phyloP scores from a whole-genome alignment of 768 basidiomycete genomes.

The Suillus bovinus region DNA sequence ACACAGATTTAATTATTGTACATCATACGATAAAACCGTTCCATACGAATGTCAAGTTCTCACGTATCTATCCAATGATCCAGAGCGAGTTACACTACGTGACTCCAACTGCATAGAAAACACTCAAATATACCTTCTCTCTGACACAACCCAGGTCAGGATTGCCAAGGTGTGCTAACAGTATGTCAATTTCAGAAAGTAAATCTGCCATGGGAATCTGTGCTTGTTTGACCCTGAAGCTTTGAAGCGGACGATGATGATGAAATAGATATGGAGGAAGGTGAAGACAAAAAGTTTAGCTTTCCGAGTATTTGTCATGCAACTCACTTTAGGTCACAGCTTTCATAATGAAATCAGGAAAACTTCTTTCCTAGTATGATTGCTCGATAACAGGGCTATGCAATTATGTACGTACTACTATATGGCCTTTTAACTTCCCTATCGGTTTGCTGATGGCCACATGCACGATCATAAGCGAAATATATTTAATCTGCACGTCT shows the following conservation, averaged over 20 bases:
- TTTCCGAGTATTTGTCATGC: neutral
- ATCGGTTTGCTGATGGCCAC: too few species aligned
- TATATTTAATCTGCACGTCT: too few species aligned
- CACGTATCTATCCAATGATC: conserved; percentile 31
- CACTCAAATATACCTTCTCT: conserved; percentile 72
- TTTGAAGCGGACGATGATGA: conserved; percentile 37
- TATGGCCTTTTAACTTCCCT: too few species aligned
- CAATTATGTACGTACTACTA: too few species aligned
- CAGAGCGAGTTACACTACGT: conserved; percentile 33
- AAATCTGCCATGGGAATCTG: conserved; percentile 44
- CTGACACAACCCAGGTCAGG: conserved; percentile 59
- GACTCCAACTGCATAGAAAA: conserved; percentile 64
- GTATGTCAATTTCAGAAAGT: conserved; percentile 39
- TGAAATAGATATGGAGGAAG: conserved; percentile 35
- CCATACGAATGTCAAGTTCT: conserved; percentile 60
- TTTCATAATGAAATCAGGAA: too few species aligned
- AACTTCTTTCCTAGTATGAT: too few species aligned
- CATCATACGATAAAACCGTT: conserved; percentile 56
- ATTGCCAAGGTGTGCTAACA: conserved; percentile 72
- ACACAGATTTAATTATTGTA: too few species aligned
- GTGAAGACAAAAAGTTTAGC: conserved; percentile 3
- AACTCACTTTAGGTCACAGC: too few species aligned
- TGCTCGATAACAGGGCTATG: too few species aligned
- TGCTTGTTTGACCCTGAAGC: conserved; percentile 40
- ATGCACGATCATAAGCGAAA: too few species aligned